Evolutionary conservation across 2,329 filamentous ascomycete species (phyloP), one percentile per base, ranked within the genome.

Genomic region (Endoconidiophora laricicola): DNA sequence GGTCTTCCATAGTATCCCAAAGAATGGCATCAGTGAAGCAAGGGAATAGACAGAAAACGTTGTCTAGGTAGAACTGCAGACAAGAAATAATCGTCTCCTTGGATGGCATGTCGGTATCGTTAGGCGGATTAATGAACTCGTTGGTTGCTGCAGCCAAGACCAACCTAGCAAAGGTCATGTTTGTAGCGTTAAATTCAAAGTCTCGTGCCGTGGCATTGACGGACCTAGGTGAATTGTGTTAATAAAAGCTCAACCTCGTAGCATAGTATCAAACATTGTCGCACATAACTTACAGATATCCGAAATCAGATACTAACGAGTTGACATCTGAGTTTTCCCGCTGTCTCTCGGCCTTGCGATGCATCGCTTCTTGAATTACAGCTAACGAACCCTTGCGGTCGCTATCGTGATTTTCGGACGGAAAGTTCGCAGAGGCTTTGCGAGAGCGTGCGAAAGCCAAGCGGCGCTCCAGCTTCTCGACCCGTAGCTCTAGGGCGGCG

Each of bases 141-240:
- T 86, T 85, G 7, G 77, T 77, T 37, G 85, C 80, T 4, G 90
- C 83, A n/a, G 85, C 85, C 24, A 94, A 68, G 22, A 95, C 83
- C 18, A 96, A 73, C 36, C 86, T 81, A 23, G 87, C 86, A 70
- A 95, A 95, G 0, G 87, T 94, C 75, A 94, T 93, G 59, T 86
- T 86, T 54, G 79, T 83, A 26, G 83, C 80, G 52, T 88, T 86
- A 6, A 86, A 83, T 62, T 94, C 86, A 60, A 95, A 95, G 63
- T 96, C 91, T 60, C 87, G 76, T 1, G 88, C 90, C 0, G 88
- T 95, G 24, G 91, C 88, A 67, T 94, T 94, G 60, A 98, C 86
- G 4, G 90, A 86, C 50, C 86, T 91, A 58, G 14, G 45, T 36
- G 14, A 33, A 18, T 18, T 49, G 37, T 14, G 37, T 40, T n/a